A percentile compares a stretch with the other conserved stretches of the same genome.
phyloP scores from a whole-genome alignment of 2,329 filamentous ascomycete genomes.

The Alternaria sp. region DNA sequence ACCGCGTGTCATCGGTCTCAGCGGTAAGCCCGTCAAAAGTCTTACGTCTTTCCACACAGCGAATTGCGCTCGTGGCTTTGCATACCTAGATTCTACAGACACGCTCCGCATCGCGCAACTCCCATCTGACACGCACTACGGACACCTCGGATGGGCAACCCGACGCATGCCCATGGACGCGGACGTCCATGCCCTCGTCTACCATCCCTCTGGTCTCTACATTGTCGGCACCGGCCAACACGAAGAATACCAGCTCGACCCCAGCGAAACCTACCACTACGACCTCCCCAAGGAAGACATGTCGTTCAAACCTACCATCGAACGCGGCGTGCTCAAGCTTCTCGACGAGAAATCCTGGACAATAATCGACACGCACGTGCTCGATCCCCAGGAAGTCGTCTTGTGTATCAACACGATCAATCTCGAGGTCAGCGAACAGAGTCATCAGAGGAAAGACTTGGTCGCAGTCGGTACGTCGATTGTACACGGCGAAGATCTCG shows the following conservation, averaged over 20 bases:
- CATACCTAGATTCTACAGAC: slow-evolving; percentile 71
- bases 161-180: slow-evolving; percentile 74
- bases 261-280: slow-evolving; percentile 82
- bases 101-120: slow-evolving; percentile 77
- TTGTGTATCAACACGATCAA: slow-evolving; percentile 84
- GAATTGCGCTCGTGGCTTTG: slow-evolving; percentile 81
- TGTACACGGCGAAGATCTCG: slow-evolving; percentile 87
- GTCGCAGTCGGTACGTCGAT: slow-evolving; percentile 86
- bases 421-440: slow-evolving; percentile 89
- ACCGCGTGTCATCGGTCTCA: slow-evolving; percentile 77
- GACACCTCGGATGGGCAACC: slow-evolving; percentile 78
- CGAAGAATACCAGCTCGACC: slow-evolving; percentile 77
- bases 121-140: slow-evolving; percentile 70
- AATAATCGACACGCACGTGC: slow-evolving; percentile 76
- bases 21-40: slow-evolving; percentile 72
- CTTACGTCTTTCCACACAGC: slow-evolving; percentile 80
- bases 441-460: slow-evolving; percentile 83
- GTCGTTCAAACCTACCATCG: slow-evolving; percentile 70
- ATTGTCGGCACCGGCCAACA: slow-evolving; percentile 73
- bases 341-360: slow-evolving; percentile 80
- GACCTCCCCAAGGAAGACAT: slow-evolving; percentile 76
- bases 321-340: slow-evolving; percentile 78
- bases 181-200: slow-evolving; percentile 76
- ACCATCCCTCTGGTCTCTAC: slow-evolving; percentile 80
- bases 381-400: slow-evolving; percentile 78